Evolutionary conservation across 1,139 yeast species (phyloP), one percentile per base, ranked within the genome.

Genomic region (Wickerhamomyces sp.): DNA sequence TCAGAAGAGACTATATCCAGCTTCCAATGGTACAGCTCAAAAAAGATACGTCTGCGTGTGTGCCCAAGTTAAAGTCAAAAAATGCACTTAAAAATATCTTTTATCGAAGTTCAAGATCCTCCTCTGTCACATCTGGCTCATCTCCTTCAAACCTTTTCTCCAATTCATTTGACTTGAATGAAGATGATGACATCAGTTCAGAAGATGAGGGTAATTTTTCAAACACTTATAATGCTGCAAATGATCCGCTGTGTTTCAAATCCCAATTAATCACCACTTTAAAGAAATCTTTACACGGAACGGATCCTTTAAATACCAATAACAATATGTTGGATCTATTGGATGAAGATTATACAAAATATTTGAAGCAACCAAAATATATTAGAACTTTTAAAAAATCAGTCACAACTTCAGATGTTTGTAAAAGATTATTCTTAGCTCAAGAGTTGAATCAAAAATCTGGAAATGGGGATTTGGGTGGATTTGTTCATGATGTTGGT

Each of bases 341-440:
- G 10, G 65, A 64, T 42, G 62, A 61, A 36, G 65, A 66, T 47
- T 63, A 64, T 39, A 61, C 59, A 39, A 56, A 72, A 46, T 68
- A 74, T 36, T 62, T 79, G 44, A 61, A 63, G 34, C 67, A 73
- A 36, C 86, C 90, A 8, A 76, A 73, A 49, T 79, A 82, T 57
- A 65, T 80, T 41, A 76, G 73, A 56, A 64, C 73, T 5, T 68
- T 71, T 49, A 71, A 72, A 50, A 73, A 71, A 48, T 68, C 73
- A 48, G 71, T 68, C 46, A 66, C 65, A 43, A 68, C 78, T 40
- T 73, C 79, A 2, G 67, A 65, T 34, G 62, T 68, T 37, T 67
- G 81, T 49, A 76, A 76, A 53, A 69, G 84, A 48, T 62, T 89
- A 41, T 88, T 90, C 55, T 66, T 89, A 38, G 95, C 96, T 1